Evolutionary conservation across 257 asterid genomes (phyloP).

Genomic region (Salvia rosmarinus): DNA sequence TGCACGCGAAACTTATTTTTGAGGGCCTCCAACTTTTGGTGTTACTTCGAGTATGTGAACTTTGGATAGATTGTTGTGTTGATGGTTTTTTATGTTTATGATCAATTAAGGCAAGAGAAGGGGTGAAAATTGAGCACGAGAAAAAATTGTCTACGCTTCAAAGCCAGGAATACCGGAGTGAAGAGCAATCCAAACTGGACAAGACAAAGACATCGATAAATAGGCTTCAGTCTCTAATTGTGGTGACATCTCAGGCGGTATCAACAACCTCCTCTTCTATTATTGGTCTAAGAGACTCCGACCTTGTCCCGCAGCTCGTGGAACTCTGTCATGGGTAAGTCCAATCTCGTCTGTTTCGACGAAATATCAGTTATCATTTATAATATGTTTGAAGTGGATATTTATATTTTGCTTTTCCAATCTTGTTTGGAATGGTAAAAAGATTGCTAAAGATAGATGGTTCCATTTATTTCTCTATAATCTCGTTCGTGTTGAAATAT

Average conservation of each 20-base stretch:
- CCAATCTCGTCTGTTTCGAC: background rate
- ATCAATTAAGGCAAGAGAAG: conserved; percentile 78
- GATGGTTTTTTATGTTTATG: conserved; percentile 26
- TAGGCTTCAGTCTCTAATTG: conserved; percentile 84
- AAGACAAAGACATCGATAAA: conserved; percentile 90
- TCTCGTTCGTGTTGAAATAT: background rate
- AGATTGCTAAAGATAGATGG: background rate
- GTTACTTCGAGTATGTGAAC: background rate
- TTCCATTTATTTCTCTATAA: conserved; percentile 15
- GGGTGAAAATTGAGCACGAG: conserved; percentile 90
- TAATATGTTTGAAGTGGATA: background rate
- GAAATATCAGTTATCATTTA: background rate
- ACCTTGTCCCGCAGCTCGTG: conserved; percentile 94
- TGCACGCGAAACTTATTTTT: background rate
- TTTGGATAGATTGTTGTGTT: background rate
- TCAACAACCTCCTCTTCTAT: conserved; percentile 89
- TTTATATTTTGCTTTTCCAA: too few species aligned
- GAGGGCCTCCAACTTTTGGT: background rate
- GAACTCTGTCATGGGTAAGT: conserved; percentile 97
- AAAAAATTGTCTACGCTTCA: conserved; percentile 83
- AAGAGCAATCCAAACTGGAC: conserved; percentile 79
- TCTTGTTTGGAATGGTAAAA: too few species aligned
- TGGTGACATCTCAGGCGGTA: conserved; percentile 94
- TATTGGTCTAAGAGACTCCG: conserved; percentile 72
- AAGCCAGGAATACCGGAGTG: conserved; percentile 79